These are phyloP conservation scores for Mucor circinelloides DNA, from an alignment of 371 early-diverging fungal genomes.

Conservation along the genomic window DNA sequence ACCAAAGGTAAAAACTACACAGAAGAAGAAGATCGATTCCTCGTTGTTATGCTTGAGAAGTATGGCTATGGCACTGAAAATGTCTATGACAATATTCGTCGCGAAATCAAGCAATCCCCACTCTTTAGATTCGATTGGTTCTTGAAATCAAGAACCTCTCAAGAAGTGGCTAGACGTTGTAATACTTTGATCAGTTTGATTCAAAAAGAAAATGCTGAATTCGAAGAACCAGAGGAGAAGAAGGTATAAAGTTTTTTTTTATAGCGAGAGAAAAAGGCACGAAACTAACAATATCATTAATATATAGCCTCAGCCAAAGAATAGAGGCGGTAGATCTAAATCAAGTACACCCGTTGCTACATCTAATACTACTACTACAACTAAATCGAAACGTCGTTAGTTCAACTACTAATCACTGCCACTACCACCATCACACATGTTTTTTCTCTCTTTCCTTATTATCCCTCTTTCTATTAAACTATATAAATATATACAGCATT, in stretches of 20 bases:
- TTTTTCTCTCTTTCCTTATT: background rate
- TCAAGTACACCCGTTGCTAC: conserved; percentile 24
- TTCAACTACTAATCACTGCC: background rate
- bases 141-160: conserved; percentile 89
- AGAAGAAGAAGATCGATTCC: conserved; percentile 96
- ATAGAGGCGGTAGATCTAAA: conserved; percentile 20
- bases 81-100: conserved; percentile 88
- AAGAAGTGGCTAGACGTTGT: conserved; percentile 81
- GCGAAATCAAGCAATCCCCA: conserved; percentile 81
- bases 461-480: background rate
- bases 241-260: conserved; percentile 25
- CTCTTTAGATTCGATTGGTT: conserved; percentile 98
- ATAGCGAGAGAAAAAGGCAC: background rate
- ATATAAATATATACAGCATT: background rate
- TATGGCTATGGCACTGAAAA: conserved; percentile 92
- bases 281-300: background rate
- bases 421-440: background rate
- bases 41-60: conserved; percentile 87
- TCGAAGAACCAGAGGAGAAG: conserved; percentile 50
- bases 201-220: conserved; percentile 61
- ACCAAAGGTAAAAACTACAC: conserved; percentile 90
- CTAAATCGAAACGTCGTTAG: conserved; percentile 36
- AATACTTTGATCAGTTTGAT: conserved; percentile 73
- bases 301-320: conserved; percentile 22
- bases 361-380: background rate